Percentiles rank a stretch among this genome's conserved stretches.
phyloP scores from a whole-genome alignment of 2,329 filamentous ascomycete genomes.

The Calonectria henricotiae region DNA sequence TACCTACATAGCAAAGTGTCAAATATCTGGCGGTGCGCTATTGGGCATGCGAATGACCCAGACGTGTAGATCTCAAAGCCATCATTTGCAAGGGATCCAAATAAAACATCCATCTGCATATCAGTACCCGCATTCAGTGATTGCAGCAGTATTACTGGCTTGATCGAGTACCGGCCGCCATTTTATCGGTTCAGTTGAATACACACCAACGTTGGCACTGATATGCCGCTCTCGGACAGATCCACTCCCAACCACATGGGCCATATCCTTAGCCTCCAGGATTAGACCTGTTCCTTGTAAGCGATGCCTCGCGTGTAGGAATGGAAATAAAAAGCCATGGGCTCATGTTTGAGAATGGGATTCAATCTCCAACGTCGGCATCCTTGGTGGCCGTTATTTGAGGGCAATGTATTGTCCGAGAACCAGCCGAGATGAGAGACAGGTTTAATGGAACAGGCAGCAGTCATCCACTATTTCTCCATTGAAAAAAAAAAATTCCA shows the following conservation, averaged over 20 bases:
- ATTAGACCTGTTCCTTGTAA: background rate
- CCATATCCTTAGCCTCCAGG: background rate
- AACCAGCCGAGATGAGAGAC: constrained; percentile 23
- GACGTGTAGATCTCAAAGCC: background rate
- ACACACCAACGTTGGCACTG: too few relatives aligned
- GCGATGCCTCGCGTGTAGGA: background rate
- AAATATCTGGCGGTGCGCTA: background rate
- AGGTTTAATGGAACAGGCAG: constrained; percentile 11
- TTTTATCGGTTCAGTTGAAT: background rate
- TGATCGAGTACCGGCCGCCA: background rate
- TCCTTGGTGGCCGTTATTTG: background rate
- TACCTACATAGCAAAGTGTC: background rate
- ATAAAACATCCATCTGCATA: background rate
- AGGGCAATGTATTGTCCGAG: constrained; percentile 7
- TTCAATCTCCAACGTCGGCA: background rate
- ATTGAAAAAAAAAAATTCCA: background rate
- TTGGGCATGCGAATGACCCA: too few relatives aligned
- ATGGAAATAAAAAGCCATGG: background rate
- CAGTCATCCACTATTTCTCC: background rate
- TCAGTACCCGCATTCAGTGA: background rate
- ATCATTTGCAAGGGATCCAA: constrained; percentile 3
- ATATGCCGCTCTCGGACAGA: background rate
- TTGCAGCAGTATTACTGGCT: background rate
- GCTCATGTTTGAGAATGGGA: background rate
- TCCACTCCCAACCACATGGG: constrained; percentile 1